Percentiles rank a stretch among this genome's conserved stretches.
Evolutionary conservation across 306 rosid genomes (phyloP).

Genomic region (Dalbergia cultrata): DNA sequence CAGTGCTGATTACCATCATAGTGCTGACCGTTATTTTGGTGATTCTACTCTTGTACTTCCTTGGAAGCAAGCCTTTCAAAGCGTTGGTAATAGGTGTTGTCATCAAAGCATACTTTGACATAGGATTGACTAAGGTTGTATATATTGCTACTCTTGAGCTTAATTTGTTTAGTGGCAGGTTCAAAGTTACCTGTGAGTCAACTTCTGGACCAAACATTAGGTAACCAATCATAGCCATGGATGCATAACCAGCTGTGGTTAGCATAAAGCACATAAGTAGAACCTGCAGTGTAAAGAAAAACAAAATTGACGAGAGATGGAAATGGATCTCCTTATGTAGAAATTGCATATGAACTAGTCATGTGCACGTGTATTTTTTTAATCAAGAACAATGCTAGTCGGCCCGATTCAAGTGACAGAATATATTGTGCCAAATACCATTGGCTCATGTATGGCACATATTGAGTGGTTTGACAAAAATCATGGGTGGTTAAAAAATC

Average conservation of each 20-base stretch:
- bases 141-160: conserved; percentile 76
- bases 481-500: too few relatives aligned
- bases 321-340: background rate
- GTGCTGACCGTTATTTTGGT: conserved; percentile 50
- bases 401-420: too few relatives aligned
- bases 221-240: conserved; percentile 79
- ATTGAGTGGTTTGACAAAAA: too few relatives aligned
- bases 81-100: conserved; percentile 69
- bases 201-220: conserved; percentile 69
- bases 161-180: conserved; percentile 62
- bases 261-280: conserved; percentile 63
- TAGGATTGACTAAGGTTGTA: conserved; percentile 76
- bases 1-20: conserved; percentile 56
- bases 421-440: too few relatives aligned
- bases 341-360: background rate
- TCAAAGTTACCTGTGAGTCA: conserved; percentile 72
- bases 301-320: background rate
- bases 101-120: conserved; percentile 83
- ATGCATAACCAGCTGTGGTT: conserved; percentile 68
- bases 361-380: too few relatives aligned
- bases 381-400: too few relatives aligned
- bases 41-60: conserved; percentile 44
- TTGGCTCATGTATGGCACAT: too few relatives aligned
- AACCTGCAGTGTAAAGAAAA: conserved; percentile 59
- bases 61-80: conserved; percentile 55